Evolutionary conservation across 2,329 filamentous ascomycete species (phyloP).

Genomic region (Cladosporium sp.): DNA sequence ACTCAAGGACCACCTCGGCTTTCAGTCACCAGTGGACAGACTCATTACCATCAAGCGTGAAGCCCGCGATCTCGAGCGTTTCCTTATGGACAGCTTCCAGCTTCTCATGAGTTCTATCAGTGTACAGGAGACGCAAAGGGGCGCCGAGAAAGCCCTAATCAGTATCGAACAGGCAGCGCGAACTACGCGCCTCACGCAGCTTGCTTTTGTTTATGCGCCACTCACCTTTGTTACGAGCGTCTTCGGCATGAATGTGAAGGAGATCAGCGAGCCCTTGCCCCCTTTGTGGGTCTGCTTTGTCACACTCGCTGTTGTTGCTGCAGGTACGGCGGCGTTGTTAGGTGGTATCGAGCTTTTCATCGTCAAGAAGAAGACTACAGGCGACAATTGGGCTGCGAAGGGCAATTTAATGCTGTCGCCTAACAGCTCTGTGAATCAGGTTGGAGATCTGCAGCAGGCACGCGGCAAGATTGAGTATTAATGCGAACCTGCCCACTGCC

Average conservation of each 20-base stretch:
- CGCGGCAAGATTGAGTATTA: too few species aligned
- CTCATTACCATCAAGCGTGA: conserved; percentile 8
- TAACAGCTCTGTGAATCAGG: too few species aligned
- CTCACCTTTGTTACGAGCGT: conserved; percentile 21
- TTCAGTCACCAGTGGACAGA: background rate
- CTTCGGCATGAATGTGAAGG: conserved; percentile 23
- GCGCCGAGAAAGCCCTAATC: background rate
- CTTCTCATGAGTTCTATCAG: conserved; percentile 23
- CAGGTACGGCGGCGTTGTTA: background rate
- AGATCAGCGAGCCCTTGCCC: conserved; percentile 16
- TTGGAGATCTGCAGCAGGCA: too few species aligned
- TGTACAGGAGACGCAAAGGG: conserved; percentile 17
- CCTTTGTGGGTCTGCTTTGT: background rate
- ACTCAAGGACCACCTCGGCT: background rate
- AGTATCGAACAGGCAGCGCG: conserved; percentile 18
- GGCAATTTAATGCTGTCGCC: too few species aligned
- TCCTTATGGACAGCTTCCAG: conserved; percentile 24
- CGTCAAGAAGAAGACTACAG: too few species aligned
- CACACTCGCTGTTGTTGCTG: background rate
- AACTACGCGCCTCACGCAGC: conserved; percentile 15
- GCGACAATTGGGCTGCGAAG: too few species aligned
- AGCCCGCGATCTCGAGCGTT: conserved; percentile 16
- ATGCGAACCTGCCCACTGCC: too few species aligned
- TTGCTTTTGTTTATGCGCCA: conserved; percentile 22
- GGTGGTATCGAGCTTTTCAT: background rate